A percentile compares a stretch with the other conserved stretches of the same genome.
phyloP scores from a whole-genome alignment of 2,329 filamentous ascomycete genomes.

The Plenodomus tracheiphilus region DNA sequence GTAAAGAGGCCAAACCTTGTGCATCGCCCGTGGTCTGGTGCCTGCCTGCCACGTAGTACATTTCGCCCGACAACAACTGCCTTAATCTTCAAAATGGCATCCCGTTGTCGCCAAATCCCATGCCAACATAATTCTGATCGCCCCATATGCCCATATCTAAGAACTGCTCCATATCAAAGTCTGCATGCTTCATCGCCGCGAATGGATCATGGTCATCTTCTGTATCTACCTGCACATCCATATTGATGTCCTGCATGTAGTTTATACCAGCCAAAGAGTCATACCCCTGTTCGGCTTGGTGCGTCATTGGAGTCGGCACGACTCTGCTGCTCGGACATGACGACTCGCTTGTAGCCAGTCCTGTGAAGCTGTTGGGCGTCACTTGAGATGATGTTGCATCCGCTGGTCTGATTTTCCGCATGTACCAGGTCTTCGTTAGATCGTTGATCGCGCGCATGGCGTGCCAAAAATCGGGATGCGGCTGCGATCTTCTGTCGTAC shows the following conservation, averaged over 20 bases:
- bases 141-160: slow-evolving; percentile 41
- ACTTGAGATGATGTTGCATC: slow-evolving; percentile 1
- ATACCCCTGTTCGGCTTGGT: neutral
- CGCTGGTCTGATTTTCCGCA: slow-evolving; percentile 24
- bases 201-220: slow-evolving; percentile 20
- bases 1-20: no score
- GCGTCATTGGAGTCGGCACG: slow-evolving; percentile 4
- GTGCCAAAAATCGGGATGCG: slow-evolving; percentile 36
- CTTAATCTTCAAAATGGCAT: neutral
- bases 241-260: slow-evolving; percentile 2
- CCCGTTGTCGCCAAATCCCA: slow-evolving; percentile 26
- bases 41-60: no score
- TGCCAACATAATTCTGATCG: slow-evolving; percentile 28
- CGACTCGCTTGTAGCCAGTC: slow-evolving; percentile 8
- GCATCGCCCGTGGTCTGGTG: no score
- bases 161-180: slow-evolving; percentile 41
- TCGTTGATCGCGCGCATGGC: slow-evolving; percentile 37
- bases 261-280: neutral
- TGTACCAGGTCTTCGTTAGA: slow-evolving; percentile 34
- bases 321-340: slow-evolving; percentile 10
- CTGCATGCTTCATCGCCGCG: slow-evolving; percentile 22
- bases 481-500: slow-evolving; percentile 25
- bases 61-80: neutral
- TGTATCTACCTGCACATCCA: slow-evolving; percentile 3
- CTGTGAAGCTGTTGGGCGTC: slow-evolving; percentile 4